Conservation (phyloP, 2,329 filamentous ascomycete species). For the Tolypocladium album region DNA sequence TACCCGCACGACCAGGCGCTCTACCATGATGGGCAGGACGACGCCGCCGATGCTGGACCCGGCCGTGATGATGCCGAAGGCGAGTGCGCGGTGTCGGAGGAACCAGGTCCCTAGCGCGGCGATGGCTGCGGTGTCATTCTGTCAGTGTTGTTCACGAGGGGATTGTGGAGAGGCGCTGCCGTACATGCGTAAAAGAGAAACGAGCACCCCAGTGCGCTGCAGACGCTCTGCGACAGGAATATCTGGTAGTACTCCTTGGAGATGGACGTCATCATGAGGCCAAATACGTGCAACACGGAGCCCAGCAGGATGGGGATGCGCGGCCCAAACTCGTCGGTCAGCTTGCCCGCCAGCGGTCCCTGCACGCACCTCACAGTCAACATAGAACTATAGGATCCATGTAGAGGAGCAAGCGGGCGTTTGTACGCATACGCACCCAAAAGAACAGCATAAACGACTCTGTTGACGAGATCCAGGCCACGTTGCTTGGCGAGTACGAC, state of each 20-base stretch:
- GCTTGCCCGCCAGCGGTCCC: neutral
- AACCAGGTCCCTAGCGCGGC: neutral
- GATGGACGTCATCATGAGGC: neutral
- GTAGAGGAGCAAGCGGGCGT: no score
- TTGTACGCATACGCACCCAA: neutral
- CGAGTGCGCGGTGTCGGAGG: neutral
- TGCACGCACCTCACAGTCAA: neutral
- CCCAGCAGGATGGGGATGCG: neutral
- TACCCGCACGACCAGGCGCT: neutral
- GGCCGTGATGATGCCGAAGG: neutral
- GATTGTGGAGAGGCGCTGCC: neutral
- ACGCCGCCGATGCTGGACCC: neutral
- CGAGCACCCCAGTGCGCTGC: neutral
- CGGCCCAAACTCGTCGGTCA: neutral
- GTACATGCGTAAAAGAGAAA: neutral
- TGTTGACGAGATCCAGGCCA: neutral
- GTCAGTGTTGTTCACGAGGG: neutral
- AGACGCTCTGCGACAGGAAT: neutral
- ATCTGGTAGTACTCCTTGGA: neutral
- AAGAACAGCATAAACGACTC: neutral
- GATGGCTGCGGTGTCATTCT: neutral
- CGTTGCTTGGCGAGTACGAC: neutral
- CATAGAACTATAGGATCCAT: no score
- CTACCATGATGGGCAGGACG: neutral
- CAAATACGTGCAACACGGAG: neutral